Conservation (phyloP, 306 rosid species). For the Lagenaria siceraria region DNA sequence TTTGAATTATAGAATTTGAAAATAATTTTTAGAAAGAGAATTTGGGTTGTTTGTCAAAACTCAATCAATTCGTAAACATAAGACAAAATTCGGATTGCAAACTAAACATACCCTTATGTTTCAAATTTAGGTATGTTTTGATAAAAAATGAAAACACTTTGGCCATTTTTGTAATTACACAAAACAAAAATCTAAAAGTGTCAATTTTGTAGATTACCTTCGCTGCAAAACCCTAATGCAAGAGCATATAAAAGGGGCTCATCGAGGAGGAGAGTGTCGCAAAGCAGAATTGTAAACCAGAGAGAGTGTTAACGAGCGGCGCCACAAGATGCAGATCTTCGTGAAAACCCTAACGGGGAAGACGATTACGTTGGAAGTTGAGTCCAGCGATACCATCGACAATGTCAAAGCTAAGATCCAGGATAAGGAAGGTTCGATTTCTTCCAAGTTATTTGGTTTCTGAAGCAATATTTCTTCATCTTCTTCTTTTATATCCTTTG, state of each 20-base stretch:
- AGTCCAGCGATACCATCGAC: slow-evolving; percentile 88
- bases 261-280: neutral
- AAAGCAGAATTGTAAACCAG: neutral
- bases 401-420: slow-evolving; percentile 91
- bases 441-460: neutral
- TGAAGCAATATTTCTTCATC: neutral
- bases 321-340: slow-evolving; percentile 72
- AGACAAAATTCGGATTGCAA: too few relatives aligned
- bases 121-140: too few relatives aligned
- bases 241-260: neutral
- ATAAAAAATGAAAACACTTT: too few relatives aligned
- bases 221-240: neutral
- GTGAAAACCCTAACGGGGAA: slow-evolving; percentile 97
- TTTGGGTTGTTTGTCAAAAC: too few relatives aligned
- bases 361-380: slow-evolving; percentile 99
- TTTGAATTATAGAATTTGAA: too few relatives aligned
- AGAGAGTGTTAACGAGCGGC: neutral
- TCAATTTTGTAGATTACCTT: too few relatives aligned
- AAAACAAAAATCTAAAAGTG: too few relatives aligned
- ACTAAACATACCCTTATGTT: too few relatives aligned
- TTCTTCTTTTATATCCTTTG: neutral
- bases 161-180: too few relatives aligned
- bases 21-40: too few relatives aligned
- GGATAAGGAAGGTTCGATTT: slow-evolving; percentile 70
- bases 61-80: too few relatives aligned